These are phyloP conservation scores for Tarenaya hassleriana DNA, from an alignment of 345 rosid species.

Conservation along the genomic window DNA sequence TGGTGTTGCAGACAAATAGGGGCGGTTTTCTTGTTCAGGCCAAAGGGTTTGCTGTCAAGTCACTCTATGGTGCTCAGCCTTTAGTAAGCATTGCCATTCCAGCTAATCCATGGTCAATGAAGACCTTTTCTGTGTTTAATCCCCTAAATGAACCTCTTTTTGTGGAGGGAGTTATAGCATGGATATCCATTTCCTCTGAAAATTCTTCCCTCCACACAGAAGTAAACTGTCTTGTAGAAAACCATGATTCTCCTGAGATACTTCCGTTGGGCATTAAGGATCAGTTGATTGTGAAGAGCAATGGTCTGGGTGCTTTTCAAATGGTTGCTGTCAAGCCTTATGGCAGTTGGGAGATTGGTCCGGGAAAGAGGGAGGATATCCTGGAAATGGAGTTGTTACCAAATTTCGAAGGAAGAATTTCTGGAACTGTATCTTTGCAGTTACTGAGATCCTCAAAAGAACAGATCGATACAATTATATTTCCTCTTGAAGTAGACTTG, in stretches of 20 bases:
- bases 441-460: slow-evolving; percentile 42
- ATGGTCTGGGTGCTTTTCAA: slow-evolving; percentile 31
- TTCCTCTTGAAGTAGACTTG: slow-evolving; percentile 53
- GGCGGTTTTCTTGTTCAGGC: slow-evolving; percentile 64
- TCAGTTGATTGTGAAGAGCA: slow-evolving; percentile 45
- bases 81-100: slow-evolving; percentile 31
- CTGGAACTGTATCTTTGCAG: slow-evolving; percentile 50
- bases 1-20: slow-evolving; percentile 58
- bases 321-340: slow-evolving; percentile 44
- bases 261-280: too few species aligned
- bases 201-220: slow-evolving; percentile 37
- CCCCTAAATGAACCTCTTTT: slow-evolving; percentile 48
- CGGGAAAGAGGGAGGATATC: slow-evolving; percentile 32
- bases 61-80: slow-evolving; percentile 49
- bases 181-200: slow-evolving; percentile 51
- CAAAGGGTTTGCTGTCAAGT: slow-evolving; percentile 51
- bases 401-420: slow-evolving; percentile 38
- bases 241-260: slow-evolving; percentile 24
- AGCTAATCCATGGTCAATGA: slow-evolving; percentile 36
- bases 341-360: slow-evolving; percentile 48
- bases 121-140: slow-evolving; percentile 55
- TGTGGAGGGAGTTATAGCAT: slow-evolving; percentile 47
- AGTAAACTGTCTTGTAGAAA: slow-evolving; percentile 41
- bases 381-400: slow-evolving; percentile 48
- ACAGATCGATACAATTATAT: slow-evolving; percentile 36